Evolutionary conservation across 2,329 filamentous ascomycete species (phyloP).

Genomic region (Ilyonectria robusta): DNA sequence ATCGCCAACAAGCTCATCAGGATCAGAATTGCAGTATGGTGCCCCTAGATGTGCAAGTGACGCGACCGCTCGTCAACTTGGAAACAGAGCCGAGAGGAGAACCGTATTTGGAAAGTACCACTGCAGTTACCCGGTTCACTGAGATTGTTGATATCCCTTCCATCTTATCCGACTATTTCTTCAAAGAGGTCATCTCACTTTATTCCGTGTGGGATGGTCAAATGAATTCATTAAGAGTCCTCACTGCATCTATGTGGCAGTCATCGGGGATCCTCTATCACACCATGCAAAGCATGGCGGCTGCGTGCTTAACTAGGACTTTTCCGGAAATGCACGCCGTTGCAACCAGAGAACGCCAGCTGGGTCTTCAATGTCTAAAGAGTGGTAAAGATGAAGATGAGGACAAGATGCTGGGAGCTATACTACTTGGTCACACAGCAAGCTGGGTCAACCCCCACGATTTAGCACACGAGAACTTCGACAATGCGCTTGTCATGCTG

Average conservation of each 20-base stretch:
- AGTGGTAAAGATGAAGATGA: background rate
- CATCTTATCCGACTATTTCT: too few relatives aligned
- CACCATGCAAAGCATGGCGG: constrained; percentile 1
- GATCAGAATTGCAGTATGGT: too few relatives aligned
- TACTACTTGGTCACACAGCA: background rate
- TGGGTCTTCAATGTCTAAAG: background rate
- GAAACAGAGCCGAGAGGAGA: too few relatives aligned
- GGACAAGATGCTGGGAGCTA: background rate
- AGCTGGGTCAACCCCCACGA: background rate
- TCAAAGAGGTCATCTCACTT: too few relatives aligned
- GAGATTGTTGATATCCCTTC: too few relatives aligned
- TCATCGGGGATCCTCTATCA: background rate
- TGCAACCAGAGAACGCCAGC: background rate
- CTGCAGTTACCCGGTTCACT: too few relatives aligned
- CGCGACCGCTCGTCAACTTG: too few relatives aligned
- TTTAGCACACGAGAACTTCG: background rate
- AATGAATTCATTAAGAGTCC: background rate
- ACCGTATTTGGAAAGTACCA: too few relatives aligned
- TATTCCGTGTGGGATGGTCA: too few relatives aligned
- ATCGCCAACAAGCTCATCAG: too few relatives aligned
- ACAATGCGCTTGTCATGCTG: background rate
- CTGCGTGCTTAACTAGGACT: background rate
- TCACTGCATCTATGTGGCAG: background rate
- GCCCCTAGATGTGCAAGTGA: too few relatives aligned
- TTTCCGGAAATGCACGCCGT: background rate